Percentiles rank a stretch among this genome's conserved stretches.
phyloP scores from a whole-genome alignment of 2,329 filamentous ascomycete genomes.

The Fusarium equiseti region DNA sequence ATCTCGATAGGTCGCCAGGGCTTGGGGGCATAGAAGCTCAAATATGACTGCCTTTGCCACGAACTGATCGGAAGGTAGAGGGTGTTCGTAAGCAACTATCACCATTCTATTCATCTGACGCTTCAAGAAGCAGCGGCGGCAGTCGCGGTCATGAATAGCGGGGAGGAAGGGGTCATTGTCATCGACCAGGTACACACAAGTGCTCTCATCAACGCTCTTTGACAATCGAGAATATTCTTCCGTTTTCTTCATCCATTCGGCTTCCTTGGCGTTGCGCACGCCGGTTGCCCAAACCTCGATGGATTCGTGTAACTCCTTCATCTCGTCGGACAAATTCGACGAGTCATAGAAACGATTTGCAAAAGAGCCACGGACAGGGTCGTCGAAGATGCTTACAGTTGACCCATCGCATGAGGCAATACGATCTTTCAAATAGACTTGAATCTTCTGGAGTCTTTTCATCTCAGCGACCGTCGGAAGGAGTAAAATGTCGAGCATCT shows the following conservation, averaged over 20 bases:
- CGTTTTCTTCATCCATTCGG: conserved; percentile 51
- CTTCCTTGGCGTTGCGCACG: conserved; percentile 43
- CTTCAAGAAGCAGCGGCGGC: conserved; percentile 53
- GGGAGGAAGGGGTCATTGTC: conserved; percentile 24
- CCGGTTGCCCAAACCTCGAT: conserved; percentile 45
- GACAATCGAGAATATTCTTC: conserved; percentile 51
- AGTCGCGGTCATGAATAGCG: conserved; percentile 41
- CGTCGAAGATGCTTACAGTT: conserved; percentile 39
- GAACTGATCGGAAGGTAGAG: conserved; percentile 51
- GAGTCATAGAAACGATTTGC: conserved; percentile 47
- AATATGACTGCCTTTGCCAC: conserved; percentile 55
- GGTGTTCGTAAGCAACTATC: conserved; percentile 56
- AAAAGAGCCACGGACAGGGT: conserved; percentile 45
- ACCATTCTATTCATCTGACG: conserved; percentile 47
- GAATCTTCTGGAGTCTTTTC: conserved; percentile 35
- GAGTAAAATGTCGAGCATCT: conserved; percentile 42
- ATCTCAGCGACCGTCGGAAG: conserved; percentile 34
- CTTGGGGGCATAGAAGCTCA: conserved; percentile 54
- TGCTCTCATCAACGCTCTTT: conserved; percentile 46
- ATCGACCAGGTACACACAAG: conserved; percentile 50
- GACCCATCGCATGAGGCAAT: conserved; percentile 29
- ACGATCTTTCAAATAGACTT: conserved; percentile 38
- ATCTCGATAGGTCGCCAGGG: conserved; percentile 56
- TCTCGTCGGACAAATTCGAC: conserved; percentile 25
- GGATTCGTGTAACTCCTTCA: conserved; percentile 30